Evolutionary conservation across 2,329 filamentous ascomycete genomes (phyloP).

Genomic region (Acarospora socialis): DNA sequence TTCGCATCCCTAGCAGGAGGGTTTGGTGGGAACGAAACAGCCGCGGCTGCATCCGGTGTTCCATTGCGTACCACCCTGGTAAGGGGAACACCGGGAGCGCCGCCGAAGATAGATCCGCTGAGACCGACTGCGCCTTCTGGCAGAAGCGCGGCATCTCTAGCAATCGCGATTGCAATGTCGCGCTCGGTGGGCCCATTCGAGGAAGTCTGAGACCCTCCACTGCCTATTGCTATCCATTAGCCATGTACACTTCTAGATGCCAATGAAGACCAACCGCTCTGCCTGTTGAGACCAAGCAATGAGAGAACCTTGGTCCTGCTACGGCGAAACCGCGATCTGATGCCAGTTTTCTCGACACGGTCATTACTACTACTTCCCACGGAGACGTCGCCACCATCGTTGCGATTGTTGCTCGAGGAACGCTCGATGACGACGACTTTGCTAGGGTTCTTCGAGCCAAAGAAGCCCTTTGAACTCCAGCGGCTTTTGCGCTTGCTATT

Average conservation of each 20-base stretch:
- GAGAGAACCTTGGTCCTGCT: conserved; percentile 11
- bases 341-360: not conserved
- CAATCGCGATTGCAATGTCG: conserved; percentile 7
- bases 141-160: conserved; percentile 6
- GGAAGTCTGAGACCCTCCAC: conserved; percentile 1
- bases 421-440: conserved; percentile 7
- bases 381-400: conserved; percentile 1
- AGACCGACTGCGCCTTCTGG: conserved; percentile 1
- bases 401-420: conserved; percentile 1
- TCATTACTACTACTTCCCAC: conserved; percentile 6
- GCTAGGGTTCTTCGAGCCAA: conserved; percentile 7
- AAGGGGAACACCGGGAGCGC: not conserved
- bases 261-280: conserved; percentile 5
- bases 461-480: conserved; percentile 10
- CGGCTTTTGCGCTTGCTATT: conserved; percentile 11
- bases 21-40: not conserved
- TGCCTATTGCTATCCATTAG: not conserved
- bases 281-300: conserved; percentile 8
- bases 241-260: not conserved
- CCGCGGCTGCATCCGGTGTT: not conserved
- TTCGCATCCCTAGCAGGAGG: not conserved
- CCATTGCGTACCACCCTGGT: not conserved
- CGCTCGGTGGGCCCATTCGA: conserved; percentile 6
- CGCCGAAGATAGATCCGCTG: not conserved
- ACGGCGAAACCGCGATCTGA: conserved; percentile 8